Evolutionary conservation across 257 asterid genomes (phyloP).

Genomic region (Penstemon newberryi): DNA sequence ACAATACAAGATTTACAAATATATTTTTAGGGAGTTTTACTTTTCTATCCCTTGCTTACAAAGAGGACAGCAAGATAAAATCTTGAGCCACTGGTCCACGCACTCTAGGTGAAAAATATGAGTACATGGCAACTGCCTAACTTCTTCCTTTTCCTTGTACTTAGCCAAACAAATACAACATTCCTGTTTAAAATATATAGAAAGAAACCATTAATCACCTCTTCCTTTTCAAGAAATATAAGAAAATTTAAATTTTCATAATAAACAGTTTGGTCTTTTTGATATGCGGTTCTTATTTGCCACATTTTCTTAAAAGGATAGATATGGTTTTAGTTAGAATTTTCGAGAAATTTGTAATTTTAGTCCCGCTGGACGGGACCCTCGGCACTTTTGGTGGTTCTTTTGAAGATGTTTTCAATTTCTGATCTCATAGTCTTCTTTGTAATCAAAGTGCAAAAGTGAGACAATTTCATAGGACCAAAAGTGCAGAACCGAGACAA

Average conservation of each 20-base stretch:
- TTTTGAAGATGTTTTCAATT: too few relatives aligned
- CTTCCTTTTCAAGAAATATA: conserved; percentile 4
- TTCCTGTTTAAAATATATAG: conserved; percentile 50
- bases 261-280: neutral
- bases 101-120: conserved; percentile 83
- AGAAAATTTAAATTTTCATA: neutral
- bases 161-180: conserved; percentile 87
- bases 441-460: too few relatives aligned
- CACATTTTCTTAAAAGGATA: too few relatives aligned
- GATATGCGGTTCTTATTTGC: too few relatives aligned
- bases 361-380: too few relatives aligned
- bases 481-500: too few relatives aligned
- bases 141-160: conserved; percentile 82
- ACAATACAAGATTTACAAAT: neutral
- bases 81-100: conserved; percentile 96
- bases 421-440: too few relatives aligned
- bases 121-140: conserved; percentile 74
- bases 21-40: neutral
- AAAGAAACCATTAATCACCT: neutral
- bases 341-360: too few relatives aligned
- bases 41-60: conserved; percentile 40
- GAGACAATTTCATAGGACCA: too few relatives aligned
- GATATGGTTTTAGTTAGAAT: too few relatives aligned
- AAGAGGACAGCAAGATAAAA: conserved; percentile 71
- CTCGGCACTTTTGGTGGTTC: too few relatives aligned